Evolutionary conservation across 2,329 filamentous ascomycete genomes (phyloP), one percentile per base, ranked within the genome.

Genomic region (Lecanoromycetidae sp.): DNA sequence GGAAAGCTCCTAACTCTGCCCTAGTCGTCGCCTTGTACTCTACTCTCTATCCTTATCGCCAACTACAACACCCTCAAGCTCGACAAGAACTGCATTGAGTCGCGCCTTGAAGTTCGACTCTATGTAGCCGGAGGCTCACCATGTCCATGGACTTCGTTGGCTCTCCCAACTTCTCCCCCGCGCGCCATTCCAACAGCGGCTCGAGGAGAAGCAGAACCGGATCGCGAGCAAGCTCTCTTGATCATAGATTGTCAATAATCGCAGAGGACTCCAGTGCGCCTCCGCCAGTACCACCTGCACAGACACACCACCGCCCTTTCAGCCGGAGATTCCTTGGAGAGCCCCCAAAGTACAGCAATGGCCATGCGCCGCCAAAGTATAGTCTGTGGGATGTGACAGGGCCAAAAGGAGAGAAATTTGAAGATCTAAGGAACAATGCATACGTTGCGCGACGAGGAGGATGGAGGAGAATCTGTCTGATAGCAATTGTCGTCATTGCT

Each of bases 391-490:
- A 56, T 34, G 58, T 52, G 1, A 52, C 30, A 3, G 48, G 52
- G 6, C 56, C 55, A 15, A 52, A 51, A 17, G 51, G 55, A 23
- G 55, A 57, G 42, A 57, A 57, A 30, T 51, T 55, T 19, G 44
- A 38, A 6, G 55, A 54, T 45, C 27, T 57, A 17, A 50, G 57
- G 40, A 54, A 53, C 13, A 57, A 55, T 27, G 57, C 57, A 22
- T 54, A 57, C 50, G 51, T 61, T 42, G 58, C 55, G 23, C 55
- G 57, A 36, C 50, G 60, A 43, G 60, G 60, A 7, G 60, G 60
- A 12, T 63, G 61, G 61, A 56, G 33, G 38, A 37, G 55, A n/a
- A 36, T 56, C 30, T 50, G 50, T 19, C 26, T 62, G 12, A 49
- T 62, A 26, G 49, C 49, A 1, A n/a, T 54, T 2, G 23, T 60